Evolutionary conservation across 805 yeast genomes (phyloP), one percentile per base, ranked within the genome.

Genomic region (Starmerella stigmatis): DNA sequence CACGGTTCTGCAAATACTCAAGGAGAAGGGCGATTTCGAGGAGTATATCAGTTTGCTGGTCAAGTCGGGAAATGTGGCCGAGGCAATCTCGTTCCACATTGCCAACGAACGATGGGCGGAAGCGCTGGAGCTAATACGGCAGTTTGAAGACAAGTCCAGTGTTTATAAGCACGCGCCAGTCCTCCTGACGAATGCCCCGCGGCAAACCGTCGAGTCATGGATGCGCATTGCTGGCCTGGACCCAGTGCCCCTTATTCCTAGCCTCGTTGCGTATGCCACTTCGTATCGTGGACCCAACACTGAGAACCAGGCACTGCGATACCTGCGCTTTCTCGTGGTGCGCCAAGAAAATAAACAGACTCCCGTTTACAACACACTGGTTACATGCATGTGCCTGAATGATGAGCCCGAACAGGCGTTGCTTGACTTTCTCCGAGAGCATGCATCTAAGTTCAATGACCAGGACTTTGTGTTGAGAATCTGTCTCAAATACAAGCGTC

Each of bases 191-290:
- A 82, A 83, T 54, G 64, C 73, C 12, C 88, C 98, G 0, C 67
- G 66, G 23, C 72, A 70, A 11, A 85, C 95, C 0, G 76, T 84
- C 2, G 81, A 79, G 42, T 70, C 83, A 0, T 92, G 96, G 96
- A 72, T 83, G 57, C 71, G 78, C 41, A 57, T 67, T 41, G 56
- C 69, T 0, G 64, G 63, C 21, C 51, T 89, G 3, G 75, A 82
- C 47, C 79, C 81, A 39, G 71, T 73, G 12, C 75, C 71, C 48
- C 66, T 92, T 19, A 61, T 92, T 2, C 94, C 96, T 2, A 78
- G 96, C 0, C 65, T 89, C 11, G 61, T 86, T 49, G 72, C 78
- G 0, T 86, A 81, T 62, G 78, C 79, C 55, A 59, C 56, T 36
- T 20, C 57, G 58, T 20, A 54, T 56, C 23, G 65, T 8, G 64